phyloP scores from a whole-genome alignment of 2,329 filamentous ascomycete species.

The Aureobasidium melanogenum region DNA sequence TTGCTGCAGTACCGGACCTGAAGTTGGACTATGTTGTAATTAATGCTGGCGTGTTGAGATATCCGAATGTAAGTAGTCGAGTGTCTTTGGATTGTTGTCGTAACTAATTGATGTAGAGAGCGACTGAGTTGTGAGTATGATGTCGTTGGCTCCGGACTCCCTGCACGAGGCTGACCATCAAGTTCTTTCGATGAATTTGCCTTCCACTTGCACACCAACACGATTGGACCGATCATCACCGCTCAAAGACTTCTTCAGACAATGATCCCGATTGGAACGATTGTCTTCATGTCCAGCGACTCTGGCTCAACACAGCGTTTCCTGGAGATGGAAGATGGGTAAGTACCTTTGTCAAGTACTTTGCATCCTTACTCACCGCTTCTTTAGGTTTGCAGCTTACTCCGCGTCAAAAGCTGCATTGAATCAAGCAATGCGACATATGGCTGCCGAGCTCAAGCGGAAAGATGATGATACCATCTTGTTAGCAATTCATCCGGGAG shows the following conservation, averaged over 20 bases:
- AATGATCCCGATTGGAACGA: conserved; percentile 38
- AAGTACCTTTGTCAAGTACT: conserved; percentile 2
- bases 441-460: conserved; percentile 47
- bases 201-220: conserved; percentile 49
- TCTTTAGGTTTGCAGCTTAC: conserved; percentile 44
- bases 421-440: conserved; percentile 47
- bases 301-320: conserved; percentile 45
- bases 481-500: conserved; percentile 49
- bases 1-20: conserved; percentile 32
- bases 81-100: not conserved
- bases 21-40: conserved; percentile 47
- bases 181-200: conserved; percentile 47
- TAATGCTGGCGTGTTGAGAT: conserved; percentile 48
- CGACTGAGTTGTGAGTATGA: conserved; percentile 39
- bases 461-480: conserved; percentile 42
- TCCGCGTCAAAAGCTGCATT: conserved; percentile 48
- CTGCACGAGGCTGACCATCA: not conserved
- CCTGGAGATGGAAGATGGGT: conserved; percentile 47
- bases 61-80: conserved; percentile 43
- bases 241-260: conserved; percentile 44
- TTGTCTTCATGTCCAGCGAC: conserved; percentile 50
- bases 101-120: conserved; percentile 30
- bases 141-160: too few relatives aligned
- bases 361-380: not conserved
- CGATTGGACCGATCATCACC: conserved; percentile 49